phyloP scores from a whole-genome alignment of 2,329 filamentous ascomycete species.

The Keithomyces neogunnii region DNA sequence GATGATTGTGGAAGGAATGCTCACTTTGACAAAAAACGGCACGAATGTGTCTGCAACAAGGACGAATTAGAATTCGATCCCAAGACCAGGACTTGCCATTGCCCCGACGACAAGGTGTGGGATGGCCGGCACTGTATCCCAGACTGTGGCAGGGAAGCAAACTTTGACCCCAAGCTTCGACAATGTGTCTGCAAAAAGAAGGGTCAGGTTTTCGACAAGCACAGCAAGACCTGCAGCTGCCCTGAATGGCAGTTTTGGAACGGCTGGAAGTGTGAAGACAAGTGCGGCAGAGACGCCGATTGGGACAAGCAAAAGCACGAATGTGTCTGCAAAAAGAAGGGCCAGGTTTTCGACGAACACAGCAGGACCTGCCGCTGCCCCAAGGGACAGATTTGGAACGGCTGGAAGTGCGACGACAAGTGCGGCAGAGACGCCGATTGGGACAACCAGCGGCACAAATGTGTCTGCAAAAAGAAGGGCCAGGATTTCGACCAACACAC shows the following conservation, averaged over 20 bases:
- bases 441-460: background rate
- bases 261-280: constrained; percentile 3
- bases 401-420: constrained; percentile 3
- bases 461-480: constrained; percentile 9
- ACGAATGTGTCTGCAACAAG: background rate
- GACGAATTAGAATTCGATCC: background rate
- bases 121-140: background rate
- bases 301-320: constrained; percentile 3
- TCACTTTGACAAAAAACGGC: background rate
- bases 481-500: constrained; percentile 1
- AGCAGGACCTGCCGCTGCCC: constrained; percentile 7
- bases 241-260: constrained; percentile 5
- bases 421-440: constrained; percentile 7
- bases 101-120: background rate
- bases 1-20: constrained; percentile 1
- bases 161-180: background rate
- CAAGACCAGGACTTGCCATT: background rate
- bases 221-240: constrained; percentile 8
- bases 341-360: constrained; percentile 6
- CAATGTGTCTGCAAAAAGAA: constrained; percentile 7
- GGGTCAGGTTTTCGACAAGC: constrained; percentile 4
- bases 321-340: constrained; percentile 10
- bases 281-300: constrained; percentile 8
- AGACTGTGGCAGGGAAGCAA: background rate
- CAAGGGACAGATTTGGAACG: constrained; percentile 1